Percentiles rank a stretch among this genome's conserved stretches.
Conservation (phyloP, 768 basidiomycete genomes). For the Lepiota subincarnata region DNA sequence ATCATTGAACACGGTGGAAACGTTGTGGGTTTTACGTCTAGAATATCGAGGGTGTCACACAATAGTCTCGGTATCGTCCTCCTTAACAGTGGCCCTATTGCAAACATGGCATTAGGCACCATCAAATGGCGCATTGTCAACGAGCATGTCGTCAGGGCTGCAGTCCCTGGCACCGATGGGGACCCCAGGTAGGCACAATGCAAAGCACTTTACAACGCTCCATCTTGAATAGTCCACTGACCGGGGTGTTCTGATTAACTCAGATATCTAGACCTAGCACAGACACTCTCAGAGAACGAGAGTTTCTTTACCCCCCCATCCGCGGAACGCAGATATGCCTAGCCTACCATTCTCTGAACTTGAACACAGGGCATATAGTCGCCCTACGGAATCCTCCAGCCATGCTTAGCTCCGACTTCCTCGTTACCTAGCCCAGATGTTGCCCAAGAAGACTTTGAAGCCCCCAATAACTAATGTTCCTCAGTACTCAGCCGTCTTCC, state of each 20-base stretch:
- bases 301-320: background rate
- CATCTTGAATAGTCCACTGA: no score
- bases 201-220: no score
- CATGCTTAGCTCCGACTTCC: background rate
- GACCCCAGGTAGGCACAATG: conserved; percentile 14
- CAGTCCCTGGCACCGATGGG: conserved; percentile 28
- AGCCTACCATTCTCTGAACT: background rate
- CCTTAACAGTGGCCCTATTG: conserved; percentile 36
- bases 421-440: no score
- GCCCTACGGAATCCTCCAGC: background rate
- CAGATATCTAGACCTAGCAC: background rate
- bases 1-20: conserved; percentile 40
- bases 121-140: conserved; percentile 36
- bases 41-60: conserved; percentile 28
- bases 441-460: no score
- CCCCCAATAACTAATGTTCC: background rate
- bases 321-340: background rate
- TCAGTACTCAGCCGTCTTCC: background rate
- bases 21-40: conserved; percentile 31
- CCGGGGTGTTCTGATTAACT: background rate
- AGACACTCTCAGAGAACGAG: background rate
- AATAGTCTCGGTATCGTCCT: conserved; percentile 29
- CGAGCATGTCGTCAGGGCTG: conserved; percentile 22
- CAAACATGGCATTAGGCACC: conserved; percentile 28
- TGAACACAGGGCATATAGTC: background rate